phyloP scores from a whole-genome alignment of 768 basidiomycete genomes.

The Rossbeevera mucosa region DNA sequence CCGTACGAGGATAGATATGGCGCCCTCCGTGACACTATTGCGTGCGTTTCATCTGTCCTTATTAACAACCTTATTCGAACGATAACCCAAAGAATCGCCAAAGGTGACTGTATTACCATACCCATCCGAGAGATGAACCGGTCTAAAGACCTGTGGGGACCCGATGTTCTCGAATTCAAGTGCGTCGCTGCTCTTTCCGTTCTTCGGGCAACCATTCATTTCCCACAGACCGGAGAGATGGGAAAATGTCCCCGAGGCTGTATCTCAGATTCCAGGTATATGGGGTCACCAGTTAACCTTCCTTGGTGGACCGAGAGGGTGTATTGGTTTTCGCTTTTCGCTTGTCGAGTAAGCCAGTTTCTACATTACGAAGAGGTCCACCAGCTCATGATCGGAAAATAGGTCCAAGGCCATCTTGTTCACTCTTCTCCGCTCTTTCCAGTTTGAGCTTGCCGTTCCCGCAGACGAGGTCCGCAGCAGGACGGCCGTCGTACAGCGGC shows the following conservation, averaged over 20 bases:
- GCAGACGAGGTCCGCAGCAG: conserved; percentile 34
- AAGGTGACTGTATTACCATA: conserved; percentile 45
- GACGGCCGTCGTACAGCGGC: conserved; percentile 38
- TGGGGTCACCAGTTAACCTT: conserved; percentile 60
- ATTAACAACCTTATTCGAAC: neutral
- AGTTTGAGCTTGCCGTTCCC: conserved; percentile 51
- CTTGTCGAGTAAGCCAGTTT: conserved; percentile 46
- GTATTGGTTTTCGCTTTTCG: conserved; percentile 65
- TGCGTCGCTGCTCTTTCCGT: conserved; percentile 12
- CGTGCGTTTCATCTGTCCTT: conserved; percentile 21
- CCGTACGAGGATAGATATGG: conserved; percentile 45
- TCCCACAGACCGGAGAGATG: conserved; percentile 41
- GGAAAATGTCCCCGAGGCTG: conserved; percentile 43
- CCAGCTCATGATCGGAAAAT: neutral
- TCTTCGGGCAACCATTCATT: neutral
- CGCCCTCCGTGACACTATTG: conserved; percentile 34
- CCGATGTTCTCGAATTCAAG: conserved; percentile 61
- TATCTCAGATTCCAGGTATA: conserved; percentile 48
- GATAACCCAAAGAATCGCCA: conserved; percentile 30
- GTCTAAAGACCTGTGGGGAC: conserved; percentile 54
- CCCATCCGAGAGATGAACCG: conserved; percentile 54
- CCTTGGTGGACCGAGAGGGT: conserved; percentile 59
- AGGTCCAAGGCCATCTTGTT: neutral
- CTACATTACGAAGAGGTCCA: no score
- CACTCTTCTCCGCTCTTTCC: conserved; percentile 43